phyloP scores from a whole-genome alignment of 495 filamentous ascomycete genomes.

The Tuber umbilicatum region DNA sequence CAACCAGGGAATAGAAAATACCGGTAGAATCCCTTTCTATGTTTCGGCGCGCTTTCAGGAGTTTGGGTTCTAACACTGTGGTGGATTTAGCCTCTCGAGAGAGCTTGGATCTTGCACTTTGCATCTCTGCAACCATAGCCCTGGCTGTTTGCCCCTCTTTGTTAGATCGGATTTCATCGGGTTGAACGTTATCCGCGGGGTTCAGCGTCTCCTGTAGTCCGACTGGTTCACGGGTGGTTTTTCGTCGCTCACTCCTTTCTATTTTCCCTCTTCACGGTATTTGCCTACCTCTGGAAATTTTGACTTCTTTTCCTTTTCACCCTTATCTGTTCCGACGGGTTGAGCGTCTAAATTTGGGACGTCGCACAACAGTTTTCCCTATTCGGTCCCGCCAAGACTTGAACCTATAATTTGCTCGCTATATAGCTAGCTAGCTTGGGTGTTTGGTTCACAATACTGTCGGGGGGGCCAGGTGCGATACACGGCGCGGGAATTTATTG shows the following conservation, averaged over 20 bases:
- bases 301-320: background rate
- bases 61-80: background rate
- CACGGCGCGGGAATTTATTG: background rate
- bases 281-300: background rate
- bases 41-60: background rate
- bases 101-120: background rate
- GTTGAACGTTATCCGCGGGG: background rate
- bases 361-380: background rate
- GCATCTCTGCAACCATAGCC: background rate
- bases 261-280: background rate
- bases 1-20: background rate
- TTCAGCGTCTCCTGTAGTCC: background rate
- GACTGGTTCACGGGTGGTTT: background rate
- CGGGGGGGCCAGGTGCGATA: background rate
- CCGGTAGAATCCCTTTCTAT: background rate
- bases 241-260: background rate
- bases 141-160: background rate
- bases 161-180: background rate
- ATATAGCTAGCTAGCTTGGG: background rate
- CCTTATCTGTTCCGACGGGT: background rate
- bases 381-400: background rate
- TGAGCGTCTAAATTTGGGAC: background rate
- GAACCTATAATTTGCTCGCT: background rate
- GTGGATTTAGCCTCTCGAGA: background rate
- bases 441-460: background rate